Base-by-base conservation (phyloP, 2,329 filamentous ascomycete genomes). In the Colletotrichum tofieldiae region DNA sequence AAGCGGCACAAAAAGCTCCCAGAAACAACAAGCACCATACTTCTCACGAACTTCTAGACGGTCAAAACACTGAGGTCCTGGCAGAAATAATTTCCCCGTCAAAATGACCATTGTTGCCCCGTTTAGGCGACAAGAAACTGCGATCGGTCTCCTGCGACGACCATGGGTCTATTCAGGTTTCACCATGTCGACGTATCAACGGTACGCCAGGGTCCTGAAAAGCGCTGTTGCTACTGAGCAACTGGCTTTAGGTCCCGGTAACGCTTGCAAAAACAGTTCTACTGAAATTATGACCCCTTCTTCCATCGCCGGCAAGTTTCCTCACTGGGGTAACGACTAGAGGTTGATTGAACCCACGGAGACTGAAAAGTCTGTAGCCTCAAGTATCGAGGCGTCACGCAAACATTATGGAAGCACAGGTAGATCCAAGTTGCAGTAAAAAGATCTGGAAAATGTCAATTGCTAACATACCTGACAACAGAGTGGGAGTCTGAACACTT, bases 281-380 rank as follows among this genome's bases (percentile, higher is more conserved):
- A 14, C 14, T 9, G 32, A 2, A 7, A 14, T 14, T 1, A 11
- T 0, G 20, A 32, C 18, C 1, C 18, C 18, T 37, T 0, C 2
- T 55, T 12, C n/a, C 5, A 26, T 12, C 18, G 2, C n/a, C 18
- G 18, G 18, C 6, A 4, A 37, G 2, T 2, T 3, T 23, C 3
- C 29, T 43, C 11, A 23, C 12, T 3, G 16, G 37, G 35, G 2
- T 18, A 12, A 18, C 39, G 65, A 64, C 18, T 51, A 63, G 58
- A 18, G 39, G 8, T 68, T 58, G 58, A 23, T 16, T 20, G 35
- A 12, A 11, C 3, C 23, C 7, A 49, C 41, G 8, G 29, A 56
- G 47, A 18, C 32, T 29, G 49, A 20, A 5, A 16, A 41, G 2
- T 63, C 49, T 14, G 37, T 14, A 1, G 6, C 41, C 14, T 29